phyloP scores from a whole-genome alignment of 2,329 filamentous ascomycete species.

The Tetracladium maxilliforme region DNA sequence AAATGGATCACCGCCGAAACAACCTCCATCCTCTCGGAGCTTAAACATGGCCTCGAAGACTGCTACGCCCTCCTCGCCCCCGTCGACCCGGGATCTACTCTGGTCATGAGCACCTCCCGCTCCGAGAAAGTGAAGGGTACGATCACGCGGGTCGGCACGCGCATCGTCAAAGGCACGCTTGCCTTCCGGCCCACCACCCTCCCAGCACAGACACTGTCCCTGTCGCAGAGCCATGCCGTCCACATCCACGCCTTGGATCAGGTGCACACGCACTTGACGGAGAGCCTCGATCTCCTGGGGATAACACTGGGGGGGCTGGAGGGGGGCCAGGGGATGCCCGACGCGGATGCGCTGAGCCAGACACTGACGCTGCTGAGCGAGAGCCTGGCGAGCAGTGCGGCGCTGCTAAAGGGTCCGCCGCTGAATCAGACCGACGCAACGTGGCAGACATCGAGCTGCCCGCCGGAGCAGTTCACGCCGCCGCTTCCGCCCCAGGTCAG shows the following conservation, averaged over 20 bases:
- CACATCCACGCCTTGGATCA: slow-evolving; percentile 55
- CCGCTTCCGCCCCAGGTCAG: slow-evolving; percentile 54
- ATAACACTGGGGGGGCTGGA: slow-evolving; percentile 64
- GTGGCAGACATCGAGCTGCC: slow-evolving; percentile 13
- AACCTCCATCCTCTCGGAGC: slow-evolving; percentile 27
- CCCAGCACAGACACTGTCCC: slow-evolving; percentile 17
- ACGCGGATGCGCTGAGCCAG: slow-evolving; percentile 7
- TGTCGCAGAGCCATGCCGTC: slow-evolving; percentile 27
- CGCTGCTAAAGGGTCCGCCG: slow-evolving; percentile 8
- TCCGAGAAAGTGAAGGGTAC: slow-evolving; percentile 88
- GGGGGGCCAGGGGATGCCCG: slow-evolving; percentile 43
- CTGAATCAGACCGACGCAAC: slow-evolving; percentile 14
- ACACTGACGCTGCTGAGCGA: slow-evolving; percentile 3
- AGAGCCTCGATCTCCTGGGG: slow-evolving; percentile 70
- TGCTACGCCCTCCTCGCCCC: slow-evolving; percentile 79
- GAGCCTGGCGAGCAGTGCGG: slow-evolving; percentile 5
- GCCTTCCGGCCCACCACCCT: slow-evolving; percentile 63
- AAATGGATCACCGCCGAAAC: slow-evolving; percentile 38
- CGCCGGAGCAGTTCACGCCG: slow-evolving; percentile 37
- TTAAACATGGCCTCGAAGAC: slow-evolving; percentile 63
- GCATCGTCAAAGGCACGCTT: slow-evolving; percentile 78
- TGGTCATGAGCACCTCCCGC: slow-evolving; percentile 75
- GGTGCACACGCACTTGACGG: slow-evolving; percentile 64
- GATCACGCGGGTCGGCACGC: slow-evolving; percentile 79
- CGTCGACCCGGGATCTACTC: slow-evolving; percentile 70